Percentiles rank a stretch among this genome's conserved stretches.
These are phyloP conservation scores for Pleurostoma richardsiae DNA, from an alignment of 2,329 filamentous ascomycete species.

Conservation along the genomic window DNA sequence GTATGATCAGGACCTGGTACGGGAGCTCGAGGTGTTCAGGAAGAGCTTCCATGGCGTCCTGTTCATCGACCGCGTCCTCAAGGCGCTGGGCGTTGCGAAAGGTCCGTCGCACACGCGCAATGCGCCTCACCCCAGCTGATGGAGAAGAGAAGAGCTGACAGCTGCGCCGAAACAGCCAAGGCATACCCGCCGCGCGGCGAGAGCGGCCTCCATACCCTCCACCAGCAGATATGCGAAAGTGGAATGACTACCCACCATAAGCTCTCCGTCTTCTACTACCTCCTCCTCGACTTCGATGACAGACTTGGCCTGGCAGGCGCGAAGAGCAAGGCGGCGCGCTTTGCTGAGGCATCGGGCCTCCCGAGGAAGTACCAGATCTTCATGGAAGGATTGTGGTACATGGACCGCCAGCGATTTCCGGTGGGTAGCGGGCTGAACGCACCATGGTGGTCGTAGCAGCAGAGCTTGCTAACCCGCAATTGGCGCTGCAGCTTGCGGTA, in stretches of 20 bases:
- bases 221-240: constrained; percentile 62
- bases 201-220: constrained; percentile 61
- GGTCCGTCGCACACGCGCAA: constrained; percentile 35
- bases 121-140: too few relatives aligned
- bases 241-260: constrained; percentile 69
- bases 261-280: constrained; percentile 77
- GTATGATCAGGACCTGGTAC: constrained; percentile 56
- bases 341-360: constrained; percentile 59
- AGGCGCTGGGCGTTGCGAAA: constrained; percentile 63
- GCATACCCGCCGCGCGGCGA: constrained; percentile 72
- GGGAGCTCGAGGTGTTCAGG: constrained; percentile 62
- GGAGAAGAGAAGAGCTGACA: background rate
- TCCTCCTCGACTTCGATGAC: constrained; percentile 69
- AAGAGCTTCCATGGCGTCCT: constrained; percentile 64
- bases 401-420: constrained; percentile 68
- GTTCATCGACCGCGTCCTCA: constrained; percentile 76
- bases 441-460: background rate
- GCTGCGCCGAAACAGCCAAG: constrained; percentile 37
- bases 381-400: constrained; percentile 76
- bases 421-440: constrained; percentile 29
- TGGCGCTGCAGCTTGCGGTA: constrained; percentile 52
- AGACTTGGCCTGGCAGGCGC: constrained; percentile 33
- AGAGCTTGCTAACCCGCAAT: background rate
- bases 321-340: constrained; percentile 45
- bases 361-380: constrained; percentile 74